Base-by-base conservation (phyloP, 2,329 filamentous ascomycete species). In the Phialocephala subalpina region DNA sequence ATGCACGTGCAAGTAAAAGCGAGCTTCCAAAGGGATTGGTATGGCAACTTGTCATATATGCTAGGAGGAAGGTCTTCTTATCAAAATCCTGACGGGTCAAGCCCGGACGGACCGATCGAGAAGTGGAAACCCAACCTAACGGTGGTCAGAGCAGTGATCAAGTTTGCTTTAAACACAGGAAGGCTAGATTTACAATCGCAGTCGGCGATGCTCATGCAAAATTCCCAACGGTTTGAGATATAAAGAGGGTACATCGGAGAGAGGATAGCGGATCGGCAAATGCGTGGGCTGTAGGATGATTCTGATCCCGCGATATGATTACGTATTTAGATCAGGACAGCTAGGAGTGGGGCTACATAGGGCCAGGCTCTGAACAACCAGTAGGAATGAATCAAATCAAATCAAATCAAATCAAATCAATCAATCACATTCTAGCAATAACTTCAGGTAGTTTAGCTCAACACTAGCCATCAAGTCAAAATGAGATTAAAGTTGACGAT, bases 311-410 rank as follows among this genome's bases (percentile, higher is more conserved):
- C 18, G 40, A 42, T 18, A 16, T 42, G 18, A 42, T 14, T 42
- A 42, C 40, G 18, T 42, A 42, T 42, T 42, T 42, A 42, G 40
- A 4, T 42, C 40, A 53, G 47, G 47, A 25, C 47, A 53, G 47
- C 47, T 53, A 27, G 47, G 47, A 53, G 47, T 53, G 27, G 47
- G 47, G 22, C 47, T 53, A 53, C 22, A 53, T 53, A 53, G 47
- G 47, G 47, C 47, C 47, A 53, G 47, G 22, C 27, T 20, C 47
- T 53, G 47, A 53, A 53, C 9, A 53, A 20, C 47, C 47, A 53
- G n/a, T n/a, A n/a, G n/a, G n/a, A n/a, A n/a, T n/a, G n/a, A 53
- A 53, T 53, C 47, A 53, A 53, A 27, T 27, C 47, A 53, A 53
- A 53, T 53, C 47, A n/a, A n/a, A n/a, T n/a, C n/a, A n/a, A n/a